phyloP scores from a whole-genome alignment of 345 rosid species.

The Eucalyptus pauciflora region DNA sequence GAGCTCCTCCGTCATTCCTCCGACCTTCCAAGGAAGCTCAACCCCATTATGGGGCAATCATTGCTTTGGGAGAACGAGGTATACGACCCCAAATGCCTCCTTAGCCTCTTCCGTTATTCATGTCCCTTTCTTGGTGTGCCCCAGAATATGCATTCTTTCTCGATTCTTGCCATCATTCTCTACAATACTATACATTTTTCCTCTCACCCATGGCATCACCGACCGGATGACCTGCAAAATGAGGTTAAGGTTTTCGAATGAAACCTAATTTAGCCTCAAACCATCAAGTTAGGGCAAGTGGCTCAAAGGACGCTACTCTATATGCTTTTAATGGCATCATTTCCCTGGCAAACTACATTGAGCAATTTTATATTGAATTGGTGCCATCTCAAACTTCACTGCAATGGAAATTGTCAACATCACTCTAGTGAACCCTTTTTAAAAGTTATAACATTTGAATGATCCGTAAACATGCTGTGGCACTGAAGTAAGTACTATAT shows the following conservation, averaged over 20 bases:
- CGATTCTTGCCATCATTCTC: conserved; percentile 30
- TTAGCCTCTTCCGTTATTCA: conserved; percentile 57
- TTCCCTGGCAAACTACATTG: not conserved
- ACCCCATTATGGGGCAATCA: conserved; percentile 48
- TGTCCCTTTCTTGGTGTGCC: conserved; percentile 11
- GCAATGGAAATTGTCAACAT: not conserved
- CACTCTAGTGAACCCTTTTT: not conserved
- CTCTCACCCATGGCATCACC: conserved; percentile 19
- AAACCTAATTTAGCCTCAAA: not conserved
- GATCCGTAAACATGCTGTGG: not conserved
- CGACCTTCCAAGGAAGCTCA: conserved; percentile 15
- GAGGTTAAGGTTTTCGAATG: not conserved
- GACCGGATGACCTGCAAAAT: conserved; percentile 18
- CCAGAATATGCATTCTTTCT: conserved; percentile 34
- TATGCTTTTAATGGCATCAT: not conserved
- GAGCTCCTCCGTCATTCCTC: conserved; percentile 19
- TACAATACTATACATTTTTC: conserved; percentile 28
- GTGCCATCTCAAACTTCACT: not conserved
- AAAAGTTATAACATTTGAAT: not conserved
- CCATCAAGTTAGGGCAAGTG: not conserved
- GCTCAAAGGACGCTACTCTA: not conserved
- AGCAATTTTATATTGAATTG: not conserved
- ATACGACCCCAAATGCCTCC: conserved; percentile 37
- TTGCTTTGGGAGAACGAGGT: conserved; percentile 30
- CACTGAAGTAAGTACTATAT: not conserved